phyloP scores from a whole-genome alignment of 108 stramenopile species.

The Skeletonema marinoi region DNA sequence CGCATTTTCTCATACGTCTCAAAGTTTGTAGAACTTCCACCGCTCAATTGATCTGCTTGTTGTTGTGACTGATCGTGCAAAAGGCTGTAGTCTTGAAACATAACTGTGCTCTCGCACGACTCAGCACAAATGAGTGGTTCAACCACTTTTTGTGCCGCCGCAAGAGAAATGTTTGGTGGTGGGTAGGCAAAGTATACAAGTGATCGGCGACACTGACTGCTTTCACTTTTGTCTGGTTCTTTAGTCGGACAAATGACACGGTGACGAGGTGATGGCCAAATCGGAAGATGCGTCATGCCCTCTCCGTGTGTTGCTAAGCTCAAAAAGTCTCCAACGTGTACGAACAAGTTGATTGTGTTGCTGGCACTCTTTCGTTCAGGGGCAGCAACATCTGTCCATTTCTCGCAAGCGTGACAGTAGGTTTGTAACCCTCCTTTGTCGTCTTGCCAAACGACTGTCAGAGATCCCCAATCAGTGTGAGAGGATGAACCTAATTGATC shows the following conservation, averaged over 20 bases:
- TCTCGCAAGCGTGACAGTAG: constrained; percentile 65
- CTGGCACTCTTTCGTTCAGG: neutral
- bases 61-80: constrained; percentile 57
- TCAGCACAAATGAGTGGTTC: constrained; percentile 7
- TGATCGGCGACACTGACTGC: constrained; percentile 45
- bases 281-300: neutral
- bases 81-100: constrained; percentile 48
- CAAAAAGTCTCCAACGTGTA: constrained; percentile 79
- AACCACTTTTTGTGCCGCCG: constrained; percentile 25
- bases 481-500: constrained; percentile 60
- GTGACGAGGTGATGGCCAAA: constrained; percentile 47
- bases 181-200: constrained; percentile 78
- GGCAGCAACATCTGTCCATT: constrained; percentile 62
- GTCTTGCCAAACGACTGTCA: constrained; percentile 90
- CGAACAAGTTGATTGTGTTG: constrained; percentile 41
- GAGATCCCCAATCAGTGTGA: constrained; percentile 83
- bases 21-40: neutral
- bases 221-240: neutral
- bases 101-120: neutral
- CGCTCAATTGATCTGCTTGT: neutral
- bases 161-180: constrained; percentile 54
- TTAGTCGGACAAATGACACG: constrained; percentile 43
- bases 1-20: constrained; percentile 17
- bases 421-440: constrained; percentile 77
- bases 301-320: constrained; percentile 54